Conservation (phyloP, 2,329 filamentous ascomycete genomes). For the Pseudocercospora fijiensis region DNA sequence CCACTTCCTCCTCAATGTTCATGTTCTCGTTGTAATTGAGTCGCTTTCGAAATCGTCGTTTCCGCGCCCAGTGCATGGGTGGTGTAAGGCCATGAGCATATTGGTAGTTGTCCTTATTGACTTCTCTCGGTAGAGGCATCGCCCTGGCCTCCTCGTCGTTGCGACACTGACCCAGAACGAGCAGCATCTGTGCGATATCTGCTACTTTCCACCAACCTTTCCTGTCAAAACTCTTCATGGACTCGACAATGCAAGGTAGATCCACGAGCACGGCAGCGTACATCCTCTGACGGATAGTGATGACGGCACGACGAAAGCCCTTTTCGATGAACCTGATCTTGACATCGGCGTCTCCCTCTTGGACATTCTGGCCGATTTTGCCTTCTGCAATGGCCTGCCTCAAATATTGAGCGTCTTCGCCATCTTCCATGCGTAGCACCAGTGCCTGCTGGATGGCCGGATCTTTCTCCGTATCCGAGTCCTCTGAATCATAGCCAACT, state of each 20-base stretch:
- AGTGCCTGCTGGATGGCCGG: slow-evolving; percentile 88
- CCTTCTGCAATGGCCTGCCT: slow-evolving; percentile 67
- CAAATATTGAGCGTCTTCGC: slow-evolving; percentile 81
- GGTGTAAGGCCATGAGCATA: slow-evolving; percentile 87
- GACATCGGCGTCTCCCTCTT: slow-evolving; percentile 72
- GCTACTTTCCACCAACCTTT: slow-evolving; percentile 85
- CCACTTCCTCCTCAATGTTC: slow-evolving; percentile 77
- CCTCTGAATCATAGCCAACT: slow-evolving; percentile 94
- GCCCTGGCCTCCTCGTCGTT: slow-evolving; percentile 53
- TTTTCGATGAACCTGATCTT: slow-evolving; percentile 74
- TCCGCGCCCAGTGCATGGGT: slow-evolving; percentile 81
- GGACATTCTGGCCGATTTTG: slow-evolving; percentile 66
- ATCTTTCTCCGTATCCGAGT: slow-evolving; percentile 83
- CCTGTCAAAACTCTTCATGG: slow-evolving; percentile 91
- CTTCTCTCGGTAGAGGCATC: slow-evolving; percentile 66
- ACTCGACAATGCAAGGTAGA: slow-evolving; percentile 81
- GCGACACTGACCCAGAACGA: slow-evolving; percentile 69
- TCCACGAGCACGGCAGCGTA: slow-evolving; percentile 81
- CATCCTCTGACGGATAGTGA: slow-evolving; percentile 66
- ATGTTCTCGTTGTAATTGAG: slow-evolving; percentile 81
- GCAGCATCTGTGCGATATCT: slow-evolving; percentile 84
- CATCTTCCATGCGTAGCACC: slow-evolving; percentile 82
- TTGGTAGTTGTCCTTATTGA: slow-evolving; percentile 65
- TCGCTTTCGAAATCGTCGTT: slow-evolving; percentile 78
- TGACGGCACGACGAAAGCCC: slow-evolving; percentile 70